phyloP scores from a whole-genome alignment of 352 stramenopile genomes.

The Phytophthora sansomeana region DNA sequence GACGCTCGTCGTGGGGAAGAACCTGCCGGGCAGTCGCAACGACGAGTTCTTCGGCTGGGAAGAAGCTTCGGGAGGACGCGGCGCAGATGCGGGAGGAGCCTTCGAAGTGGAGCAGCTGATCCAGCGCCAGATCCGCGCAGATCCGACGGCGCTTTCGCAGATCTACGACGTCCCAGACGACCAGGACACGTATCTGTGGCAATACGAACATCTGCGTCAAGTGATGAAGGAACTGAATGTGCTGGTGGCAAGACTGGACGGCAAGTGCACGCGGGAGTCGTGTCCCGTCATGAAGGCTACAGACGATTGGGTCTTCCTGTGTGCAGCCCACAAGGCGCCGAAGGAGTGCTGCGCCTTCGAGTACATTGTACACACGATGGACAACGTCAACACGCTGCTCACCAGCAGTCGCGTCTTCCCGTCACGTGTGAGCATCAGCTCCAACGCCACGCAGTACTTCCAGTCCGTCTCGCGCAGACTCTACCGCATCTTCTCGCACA shows the following conservation, averaged over 20 bases:
- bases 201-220: slow-evolving; percentile 87
- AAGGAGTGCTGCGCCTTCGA: slow-evolving; percentile 89
- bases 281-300: slow-evolving; percentile 87
- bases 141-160: slow-evolving; percentile 61
- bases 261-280: slow-evolving; percentile 70
- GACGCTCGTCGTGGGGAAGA: slow-evolving; percentile 70
- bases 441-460: slow-evolving; percentile 87
- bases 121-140: slow-evolving; percentile 68
- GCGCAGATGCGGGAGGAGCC: slow-evolving; percentile 50
- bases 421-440: slow-evolving; percentile 77
- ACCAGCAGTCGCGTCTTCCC: slow-evolving; percentile 85
- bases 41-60: slow-evolving; percentile 88
- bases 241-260: slow-evolving; percentile 71
- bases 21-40: slow-evolving; percentile 74
- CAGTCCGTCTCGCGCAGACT: slow-evolving; percentile 82
- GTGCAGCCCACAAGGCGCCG: slow-evolving; percentile 81
- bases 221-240: slow-evolving; percentile 88
- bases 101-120: slow-evolving; percentile 86
- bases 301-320: slow-evolving; percentile 89
- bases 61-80: slow-evolving; percentile 22
- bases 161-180: slow-evolving; percentile 83
- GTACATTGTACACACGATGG: slow-evolving; percentile 88
- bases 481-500: slow-evolving; percentile 90
- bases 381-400: slow-evolving; percentile 88
- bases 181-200: slow-evolving; percentile 87